Evolutionary conservation across 495 filamentous ascomycete species (phyloP).

Genomic region (Bacidia gigantensis): DNA sequence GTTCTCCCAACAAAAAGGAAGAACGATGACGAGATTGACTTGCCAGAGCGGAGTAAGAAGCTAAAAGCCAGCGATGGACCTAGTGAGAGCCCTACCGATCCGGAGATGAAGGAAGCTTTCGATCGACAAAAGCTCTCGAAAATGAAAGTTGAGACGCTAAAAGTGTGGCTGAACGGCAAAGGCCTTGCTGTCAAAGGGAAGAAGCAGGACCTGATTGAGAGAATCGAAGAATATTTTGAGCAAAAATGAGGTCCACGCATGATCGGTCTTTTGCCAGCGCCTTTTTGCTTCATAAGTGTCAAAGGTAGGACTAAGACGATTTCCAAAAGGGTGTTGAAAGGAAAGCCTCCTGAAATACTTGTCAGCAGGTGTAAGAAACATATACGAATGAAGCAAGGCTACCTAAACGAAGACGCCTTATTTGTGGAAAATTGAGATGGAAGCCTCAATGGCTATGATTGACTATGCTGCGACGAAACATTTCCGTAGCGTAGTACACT

Average conservation of each 20-base stretch:
- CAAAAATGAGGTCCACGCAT: slow-evolving; percentile 29
- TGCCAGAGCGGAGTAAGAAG: slow-evolving; percentile 29
- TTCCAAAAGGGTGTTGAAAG: too few species aligned
- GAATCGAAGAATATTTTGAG: slow-evolving; percentile 66
- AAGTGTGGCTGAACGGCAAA: slow-evolving; percentile 49
- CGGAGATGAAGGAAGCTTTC: slow-evolving; percentile 47
- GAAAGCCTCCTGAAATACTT: too few species aligned
- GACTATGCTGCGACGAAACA: too few species aligned
- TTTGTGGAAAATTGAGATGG: too few species aligned
- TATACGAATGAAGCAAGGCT: too few species aligned
- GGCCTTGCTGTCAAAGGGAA: slow-evolving; percentile 43
- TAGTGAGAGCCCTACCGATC: slow-evolving; percentile 21
- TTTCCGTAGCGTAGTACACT: too few species aligned
- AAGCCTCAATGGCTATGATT: too few species aligned
- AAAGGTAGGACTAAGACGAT: too few species aligned
- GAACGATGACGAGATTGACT: slow-evolving; percentile 25
- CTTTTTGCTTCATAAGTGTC: too few species aligned
- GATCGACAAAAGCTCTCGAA: slow-evolving; percentile 50
- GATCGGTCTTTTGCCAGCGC: too few species aligned
- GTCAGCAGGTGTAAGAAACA: too few species aligned
- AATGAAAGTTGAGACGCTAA: slow-evolving; percentile 56
- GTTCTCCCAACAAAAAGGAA: slow-evolving; percentile 33
- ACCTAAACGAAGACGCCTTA: too few species aligned
- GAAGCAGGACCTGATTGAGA: slow-evolving; percentile 67
- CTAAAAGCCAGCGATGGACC: slow-evolving; percentile 28